Base-by-base conservation (phyloP, 2,329 filamentous ascomycete genomes). In the Ophiognomonia clavigignenti-juglandacearum region DNA sequence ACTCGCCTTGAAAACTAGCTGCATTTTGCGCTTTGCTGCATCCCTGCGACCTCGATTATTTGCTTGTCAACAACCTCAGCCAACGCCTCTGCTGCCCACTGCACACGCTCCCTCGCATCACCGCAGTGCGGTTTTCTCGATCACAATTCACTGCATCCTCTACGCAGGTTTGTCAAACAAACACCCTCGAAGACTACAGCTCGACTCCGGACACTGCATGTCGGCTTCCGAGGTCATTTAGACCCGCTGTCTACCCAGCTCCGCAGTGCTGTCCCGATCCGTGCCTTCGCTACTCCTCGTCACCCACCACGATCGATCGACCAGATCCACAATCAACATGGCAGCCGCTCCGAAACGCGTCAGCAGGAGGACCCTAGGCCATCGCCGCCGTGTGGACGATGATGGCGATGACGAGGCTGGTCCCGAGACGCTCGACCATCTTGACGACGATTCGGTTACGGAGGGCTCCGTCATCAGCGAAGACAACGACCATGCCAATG, bases 361-460 rank as follows among this genome's bases (percentile, higher is more conserved):
- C 61, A 78, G 81, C 65, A 83, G 77, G 68, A 83, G 82, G 67
- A 65, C 80, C 58, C 77, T 85, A 64, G 80, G 81, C 62, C 80
- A 80, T 57, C 79, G 83, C 60, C 81, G 84, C 63, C 79, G 83
- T 57, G 75, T 82, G 55, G 82, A 83, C 64, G 83, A 87, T 59
- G 83, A 87, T 62, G 83, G 77, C 56, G 84, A 86, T 58, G 84
- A 86, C 55, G 83, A 86, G 54, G 77, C 70, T 54, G 74, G 72
- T 51, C 70, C 66, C 43, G 77, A 79, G 50, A 67, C 70, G 44
- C 67, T 75, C 48, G 80, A 83, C 40, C 62, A 56, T 26, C 48
- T 78, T 32, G 80, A 84, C 56, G 81, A 85, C 56, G 82, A 85
- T 61, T 85, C 82, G 43, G 64, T 82, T 56, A 82, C 77, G 54